Conservation (phyloP, 805 yeast genomes). For the Candida michaelii region DNA sequence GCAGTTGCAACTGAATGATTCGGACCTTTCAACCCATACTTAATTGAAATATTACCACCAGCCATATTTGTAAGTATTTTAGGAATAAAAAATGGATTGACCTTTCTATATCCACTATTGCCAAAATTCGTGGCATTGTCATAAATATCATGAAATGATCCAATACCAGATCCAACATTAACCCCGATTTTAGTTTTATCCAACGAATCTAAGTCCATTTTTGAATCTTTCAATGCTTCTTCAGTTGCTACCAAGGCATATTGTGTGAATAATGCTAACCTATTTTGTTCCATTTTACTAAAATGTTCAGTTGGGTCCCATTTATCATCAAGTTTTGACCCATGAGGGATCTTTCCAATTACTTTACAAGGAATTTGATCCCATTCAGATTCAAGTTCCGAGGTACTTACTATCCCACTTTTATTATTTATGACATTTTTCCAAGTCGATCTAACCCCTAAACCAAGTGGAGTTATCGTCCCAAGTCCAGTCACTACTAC, state of each 20-base stretch:
- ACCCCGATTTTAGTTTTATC: conserved; percentile 56
- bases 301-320: conserved; percentile 58
- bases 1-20: conserved; percentile 90
- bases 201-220: conserved; percentile 38
- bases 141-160: conserved; percentile 73
- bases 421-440: conserved; percentile 45
- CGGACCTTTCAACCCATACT: conserved; percentile 77
- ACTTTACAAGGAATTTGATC: conserved; percentile 64
- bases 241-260: conserved; percentile 74
- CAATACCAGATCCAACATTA: conserved; percentile 92
- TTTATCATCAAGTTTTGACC: conserved; percentile 40
- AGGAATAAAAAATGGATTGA: conserved; percentile 87
- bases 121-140: conserved; percentile 57
- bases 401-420: conserved; percentile 62
- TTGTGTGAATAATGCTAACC: conserved; percentile 73
- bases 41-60: conserved; percentile 84
- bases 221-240: conserved; percentile 75
- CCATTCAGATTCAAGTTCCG: conserved; percentile 42
- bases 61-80: conserved; percentile 88
- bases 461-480: conserved; percentile 81
- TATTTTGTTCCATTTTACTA: conserved; percentile 49
- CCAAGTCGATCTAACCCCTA: conserved; percentile 61
- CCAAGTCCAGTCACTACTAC: conserved; percentile 95
- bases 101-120: conserved; percentile 54
- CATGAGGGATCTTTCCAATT: conserved; percentile 71